These are phyloP conservation scores for Lasiodiplodia sp. DNA, from an alignment of 2,329 filamentous ascomycete species.

Conservation along the genomic window DNA sequence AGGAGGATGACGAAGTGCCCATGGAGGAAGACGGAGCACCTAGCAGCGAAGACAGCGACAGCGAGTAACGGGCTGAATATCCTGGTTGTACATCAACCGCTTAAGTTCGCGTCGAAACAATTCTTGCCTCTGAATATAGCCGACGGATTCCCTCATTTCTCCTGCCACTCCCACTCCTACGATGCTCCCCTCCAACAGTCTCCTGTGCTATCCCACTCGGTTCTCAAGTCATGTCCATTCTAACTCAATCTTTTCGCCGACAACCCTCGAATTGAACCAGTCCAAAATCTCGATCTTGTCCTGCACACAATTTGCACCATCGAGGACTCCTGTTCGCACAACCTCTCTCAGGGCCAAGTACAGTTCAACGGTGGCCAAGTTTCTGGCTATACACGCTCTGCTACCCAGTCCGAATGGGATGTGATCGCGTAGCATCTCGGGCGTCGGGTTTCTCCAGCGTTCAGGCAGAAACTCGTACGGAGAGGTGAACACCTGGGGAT, in stretches of 20 bases:
- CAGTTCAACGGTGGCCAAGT: conserved; percentile 41
- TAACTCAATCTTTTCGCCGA: conserved; percentile 57
- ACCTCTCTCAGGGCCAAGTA: conserved; percentile 48
- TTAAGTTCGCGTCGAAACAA: neutral
- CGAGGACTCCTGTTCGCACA: conserved; percentile 53
- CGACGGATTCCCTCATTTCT: neutral
- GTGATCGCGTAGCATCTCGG: conserved; percentile 44
- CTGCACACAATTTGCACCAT: conserved; percentile 49
- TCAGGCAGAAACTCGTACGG: conserved; percentile 37
- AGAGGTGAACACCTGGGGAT: conserved; percentile 37
- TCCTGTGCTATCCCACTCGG: neutral
- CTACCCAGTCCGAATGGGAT: conserved; percentile 44
- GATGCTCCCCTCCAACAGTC: neutral
- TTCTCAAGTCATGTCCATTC: conserved; percentile 2
- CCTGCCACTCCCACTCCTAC: neutral
- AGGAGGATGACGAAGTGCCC: conserved; percentile 37
- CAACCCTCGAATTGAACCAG: conserved; percentile 64
- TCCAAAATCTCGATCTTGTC: conserved; percentile 59
- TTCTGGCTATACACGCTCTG: conserved; percentile 43
- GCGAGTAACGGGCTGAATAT: conserved; percentile 29
- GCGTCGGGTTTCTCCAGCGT: conserved; percentile 39
- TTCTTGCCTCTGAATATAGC: neutral
- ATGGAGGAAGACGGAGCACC: conserved; percentile 31
- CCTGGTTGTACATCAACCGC: conserved; percentile 3
- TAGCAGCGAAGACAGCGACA: conserved; percentile 31